Evolutionary conservation across 1,284 basidiomycete species (phyloP), one percentile per base, ranked within the genome.

Genomic region (Trametes versicolor): DNA sequence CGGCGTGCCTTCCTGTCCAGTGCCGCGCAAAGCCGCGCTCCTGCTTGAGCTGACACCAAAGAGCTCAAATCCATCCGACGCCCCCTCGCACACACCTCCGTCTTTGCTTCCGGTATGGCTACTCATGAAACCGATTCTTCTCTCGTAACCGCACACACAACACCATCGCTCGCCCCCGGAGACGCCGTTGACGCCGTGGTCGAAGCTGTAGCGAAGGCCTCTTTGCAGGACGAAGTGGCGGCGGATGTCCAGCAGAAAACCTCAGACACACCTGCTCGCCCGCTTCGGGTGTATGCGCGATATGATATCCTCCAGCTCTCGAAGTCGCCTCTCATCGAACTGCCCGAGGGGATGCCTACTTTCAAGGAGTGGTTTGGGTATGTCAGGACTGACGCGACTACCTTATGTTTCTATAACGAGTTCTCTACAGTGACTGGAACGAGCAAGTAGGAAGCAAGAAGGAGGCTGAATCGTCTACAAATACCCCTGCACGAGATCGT

Each of bases 341-440:
- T 82, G 51, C 94, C 94, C 7, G 75, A 80, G 65, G 85, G 84
- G 69, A 95, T 96, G 94, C 93, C 93, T 56, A 79, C 86, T 49
- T 80, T 96, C 61, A 93, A 90, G 78, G 87, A 91, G 52, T 96
- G 94, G 94, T 96, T 94, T 79, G 94, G 94, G 93, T 95, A 77
- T 67, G 88, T 78, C 39, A 25, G 41, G 27, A 41, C 54, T 25
- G 62, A 23, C 47, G 21, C 45, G 54, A 52, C 58, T 57, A 53
- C 63, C 41, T 58, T 53, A 64, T 60, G 50, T 45, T 63, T 63
- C 17, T 37, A 21, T 65, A 71, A 72, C 68, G 63, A 52, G 66
- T 45, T 67, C 58, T 65, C 36, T 57, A 48, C 68, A 75, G 78
- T 81, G 87, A 75, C 76, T 82, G 72, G 88, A 90, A 81, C 82